These are phyloP conservation scores for Nosema muscidifuracis DNA, from an alignment of 371 early-diverging fungal species.

Conservation along the genomic window DNA sequence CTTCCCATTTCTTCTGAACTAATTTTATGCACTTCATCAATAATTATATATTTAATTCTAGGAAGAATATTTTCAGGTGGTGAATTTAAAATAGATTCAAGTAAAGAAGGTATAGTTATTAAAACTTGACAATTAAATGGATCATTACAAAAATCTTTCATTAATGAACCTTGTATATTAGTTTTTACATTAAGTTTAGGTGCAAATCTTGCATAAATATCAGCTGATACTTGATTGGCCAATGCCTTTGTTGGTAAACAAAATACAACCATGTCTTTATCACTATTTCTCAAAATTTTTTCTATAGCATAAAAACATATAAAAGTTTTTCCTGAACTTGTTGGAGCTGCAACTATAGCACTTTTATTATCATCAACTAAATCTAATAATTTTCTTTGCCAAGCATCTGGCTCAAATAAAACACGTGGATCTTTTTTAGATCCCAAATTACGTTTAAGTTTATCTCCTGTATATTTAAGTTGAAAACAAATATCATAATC, in stretches of 20 bases:
- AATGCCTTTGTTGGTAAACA: slow-evolving; percentile 68
- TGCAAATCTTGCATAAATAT: slow-evolving; percentile 66
- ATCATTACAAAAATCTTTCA: slow-evolving; percentile 57
- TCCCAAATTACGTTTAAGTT: slow-evolving; percentile 59
- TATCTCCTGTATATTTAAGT: slow-evolving; percentile 60
- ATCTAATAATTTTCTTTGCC: slow-evolving; percentile 66
- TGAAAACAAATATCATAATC: slow-evolving; percentile 64
- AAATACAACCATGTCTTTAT: slow-evolving; percentile 64
- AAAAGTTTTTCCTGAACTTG: slow-evolving; percentile 67
- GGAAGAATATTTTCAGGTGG: slow-evolving; percentile 41
- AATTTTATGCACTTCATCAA: slow-evolving; percentile 67
- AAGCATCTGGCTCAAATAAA: slow-evolving; percentile 65
- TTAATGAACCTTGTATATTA: slow-evolving; percentile 60
- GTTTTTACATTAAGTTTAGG: slow-evolving; percentile 58
- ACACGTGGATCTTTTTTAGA: slow-evolving; percentile 63
- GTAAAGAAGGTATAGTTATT: slow-evolving; percentile 65
- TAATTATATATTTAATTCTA: slow-evolving; percentile 64
- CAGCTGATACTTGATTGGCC: slow-evolving; percentile 67
- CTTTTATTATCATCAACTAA: slow-evolving; percentile 62
- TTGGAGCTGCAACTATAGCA: slow-evolving; percentile 66
- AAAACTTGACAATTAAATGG: slow-evolving; percentile 64
- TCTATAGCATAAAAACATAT: slow-evolving; percentile 68
- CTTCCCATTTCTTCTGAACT: slow-evolving; percentile 62
- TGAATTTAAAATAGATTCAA: slow-evolving; percentile 55
- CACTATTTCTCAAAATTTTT: slow-evolving; percentile 63